phyloP scores from a whole-genome alignment of 768 basidiomycete species.

The Boletus barrowsii region DNA sequence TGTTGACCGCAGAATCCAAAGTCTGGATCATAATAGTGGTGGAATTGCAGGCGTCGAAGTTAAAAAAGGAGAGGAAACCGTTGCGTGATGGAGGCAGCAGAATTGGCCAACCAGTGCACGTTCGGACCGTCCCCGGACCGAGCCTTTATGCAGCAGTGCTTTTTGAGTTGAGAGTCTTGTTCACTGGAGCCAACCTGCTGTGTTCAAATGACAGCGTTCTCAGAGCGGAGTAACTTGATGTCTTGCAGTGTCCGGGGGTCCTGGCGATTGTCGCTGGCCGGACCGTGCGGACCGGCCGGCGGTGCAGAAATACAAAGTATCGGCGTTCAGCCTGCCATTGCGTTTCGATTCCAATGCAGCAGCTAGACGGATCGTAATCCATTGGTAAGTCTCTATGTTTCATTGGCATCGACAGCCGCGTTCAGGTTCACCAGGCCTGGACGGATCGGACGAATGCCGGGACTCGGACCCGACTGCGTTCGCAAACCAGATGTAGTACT shows the following conservation, averaged over 20 bases:
- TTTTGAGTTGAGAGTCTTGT: background rate
- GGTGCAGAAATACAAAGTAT: too few species aligned
- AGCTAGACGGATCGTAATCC: background rate
- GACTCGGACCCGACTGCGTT: too few species aligned
- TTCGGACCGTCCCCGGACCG: background rate
- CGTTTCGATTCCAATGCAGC: background rate
- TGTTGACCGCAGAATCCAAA: slow-evolving; percentile 15
- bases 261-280: too few species aligned
- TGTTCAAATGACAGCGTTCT: background rate
- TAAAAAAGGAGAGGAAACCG: slow-evolving; percentile 2
- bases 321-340: background rate
- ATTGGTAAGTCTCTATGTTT: too few species aligned
- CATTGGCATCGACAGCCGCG: too few species aligned
- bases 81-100: background rate
- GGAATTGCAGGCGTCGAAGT: slow-evolving; percentile 4
- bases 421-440: too few species aligned
- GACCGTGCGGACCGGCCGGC: too few species aligned
- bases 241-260: slow-evolving; percentile 16
- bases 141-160: background rate
- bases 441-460: too few species aligned
- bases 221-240: background rate
- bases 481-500: too few species aligned
- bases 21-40: slow-evolving; percentile 16
- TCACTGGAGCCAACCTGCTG: slow-evolving; percentile 1
- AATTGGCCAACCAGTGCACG: background rate